These are phyloP conservation scores for Trametes sanguinea DNA, from an alignment of 768 basidiomycete species.

Conservation along the genomic window DNA sequence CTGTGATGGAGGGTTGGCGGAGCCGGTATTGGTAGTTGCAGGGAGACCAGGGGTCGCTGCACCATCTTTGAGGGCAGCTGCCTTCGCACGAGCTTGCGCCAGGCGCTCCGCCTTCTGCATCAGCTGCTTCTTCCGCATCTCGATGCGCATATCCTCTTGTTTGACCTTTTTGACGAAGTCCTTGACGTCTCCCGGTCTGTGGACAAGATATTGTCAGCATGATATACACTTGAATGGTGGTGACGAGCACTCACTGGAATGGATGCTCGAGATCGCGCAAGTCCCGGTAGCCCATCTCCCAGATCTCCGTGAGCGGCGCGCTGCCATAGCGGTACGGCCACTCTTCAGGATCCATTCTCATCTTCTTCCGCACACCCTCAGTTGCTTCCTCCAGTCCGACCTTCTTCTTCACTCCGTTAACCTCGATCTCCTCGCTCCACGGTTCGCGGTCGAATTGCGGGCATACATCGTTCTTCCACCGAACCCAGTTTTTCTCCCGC, in stretches of 20 bases:
- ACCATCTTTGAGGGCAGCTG: constrained; percentile 30
- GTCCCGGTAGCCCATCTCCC: constrained; percentile 78
- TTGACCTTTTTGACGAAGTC: constrained; percentile 74
- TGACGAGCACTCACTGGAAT: constrained; percentile 54
- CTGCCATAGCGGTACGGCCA: constrained; percentile 72
- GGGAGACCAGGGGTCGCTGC: constrained; percentile 7
- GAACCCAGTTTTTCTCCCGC: constrained; percentile 87
- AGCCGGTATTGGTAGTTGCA: constrained; percentile 5
- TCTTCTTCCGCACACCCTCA: constrained; percentile 47
- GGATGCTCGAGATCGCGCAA: constrained; percentile 62
- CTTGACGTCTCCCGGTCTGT: constrained; percentile 71
- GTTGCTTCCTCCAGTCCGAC: constrained; percentile 68
- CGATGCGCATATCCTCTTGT: constrained; percentile 64
- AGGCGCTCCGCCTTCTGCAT: constrained; percentile 40
- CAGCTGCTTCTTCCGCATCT: constrained; percentile 47
- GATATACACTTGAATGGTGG: neutral
- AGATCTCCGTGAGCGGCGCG: constrained; percentile 74
- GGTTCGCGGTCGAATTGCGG: constrained; percentile 76
- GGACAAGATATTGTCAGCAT: constrained; percentile 2
- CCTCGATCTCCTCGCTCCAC: constrained; percentile 52
- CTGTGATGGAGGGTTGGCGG: constrained; percentile 1
- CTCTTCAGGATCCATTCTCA: constrained; percentile 58
- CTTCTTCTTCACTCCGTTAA: constrained; percentile 37
- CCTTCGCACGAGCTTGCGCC: constrained; percentile 46
- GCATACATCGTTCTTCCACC: constrained; percentile 86